Evolutionary conservation across 2,329 filamentous ascomycete genomes (phyloP), one percentile per base, ranked within the genome.

Genomic region (Sclerotinia glacialis): DNA sequence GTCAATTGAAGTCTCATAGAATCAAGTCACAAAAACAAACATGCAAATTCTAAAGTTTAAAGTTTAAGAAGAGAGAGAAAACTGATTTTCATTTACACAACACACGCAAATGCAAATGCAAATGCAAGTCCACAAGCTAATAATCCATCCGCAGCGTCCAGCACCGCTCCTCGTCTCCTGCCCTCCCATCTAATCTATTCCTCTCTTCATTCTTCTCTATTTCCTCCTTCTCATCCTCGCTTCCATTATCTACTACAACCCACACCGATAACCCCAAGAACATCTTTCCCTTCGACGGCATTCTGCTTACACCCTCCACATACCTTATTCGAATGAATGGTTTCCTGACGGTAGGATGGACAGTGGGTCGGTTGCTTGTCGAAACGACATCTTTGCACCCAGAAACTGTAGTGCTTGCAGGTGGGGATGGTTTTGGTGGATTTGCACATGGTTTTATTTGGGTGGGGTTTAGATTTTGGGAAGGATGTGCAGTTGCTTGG

Each of bases 371-470:
- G 28, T 23, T 34, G 42, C 1, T 18, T 47, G 6, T 59, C 2
- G 11, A 6, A 6, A 11, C 28, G 18, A 5, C 56, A 59, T 47
- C 26, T 16, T 3, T 23, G 4, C 11, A 47, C 56, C 56, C 42
- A 59, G 42, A 23, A 34, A 16, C 26, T 47, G 28, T 16, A 14
- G 26, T 59, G 42, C 6, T 2, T 2, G 42, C 56, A 59, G 56
- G 11, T 6, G 18, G 21, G 11, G 6, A 47, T 4, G 56, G 42
- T 47, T 16, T 47, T 23, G 18, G 8, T 34, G 42, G 26, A 34
- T 34, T 16, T 23, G 42, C 56, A 59, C 56, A 59, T 59, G n/a
- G n/a, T 26, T 59, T 59, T 21, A 21, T 37, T 42, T 31, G 18
- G 23, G 5, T 14, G 40, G 18, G 14, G 18, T 58, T 34, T 14